These are phyloP conservation scores for Boletus patriciae DNA, from an alignment of 768 basidiomycete genomes.

Conservation along the genomic window DNA sequence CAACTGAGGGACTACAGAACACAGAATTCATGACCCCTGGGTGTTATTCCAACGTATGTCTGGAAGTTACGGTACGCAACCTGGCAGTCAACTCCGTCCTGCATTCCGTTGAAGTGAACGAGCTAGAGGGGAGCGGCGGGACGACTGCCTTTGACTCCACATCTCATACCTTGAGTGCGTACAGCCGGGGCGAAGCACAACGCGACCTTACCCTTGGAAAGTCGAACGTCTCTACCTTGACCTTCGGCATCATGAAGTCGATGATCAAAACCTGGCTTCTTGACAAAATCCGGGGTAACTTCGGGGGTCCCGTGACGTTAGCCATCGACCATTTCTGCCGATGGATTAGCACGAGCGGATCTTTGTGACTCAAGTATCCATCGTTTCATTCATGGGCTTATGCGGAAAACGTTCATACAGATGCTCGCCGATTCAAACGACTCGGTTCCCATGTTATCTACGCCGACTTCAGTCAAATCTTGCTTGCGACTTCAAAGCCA, in stretches of 20 bases:
- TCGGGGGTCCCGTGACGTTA: constrained; percentile 62
- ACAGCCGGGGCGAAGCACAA: constrained; percentile 58
- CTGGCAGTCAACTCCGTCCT: constrained; percentile 92
- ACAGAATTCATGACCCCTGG: constrained; percentile 86
- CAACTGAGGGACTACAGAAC: constrained; percentile 72
- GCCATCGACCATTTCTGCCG: constrained; percentile 96
- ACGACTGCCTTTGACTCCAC: constrained; percentile 92
- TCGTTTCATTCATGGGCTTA: constrained; percentile 89
- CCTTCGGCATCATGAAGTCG: constrained; percentile 78
- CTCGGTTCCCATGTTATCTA: constrained; percentile 92
- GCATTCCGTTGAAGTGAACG: constrained; percentile 93
- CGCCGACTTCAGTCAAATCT: constrained; percentile 87
- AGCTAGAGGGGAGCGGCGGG: constrained; percentile 94
- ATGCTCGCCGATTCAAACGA: constrained; percentile 91
- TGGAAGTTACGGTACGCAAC: constrained; percentile 87
- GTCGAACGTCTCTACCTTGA: constrained; percentile 81
- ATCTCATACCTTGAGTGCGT: constrained; percentile 88
- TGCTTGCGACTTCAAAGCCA: constrained; percentile 93
- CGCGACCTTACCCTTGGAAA: constrained; percentile 85
- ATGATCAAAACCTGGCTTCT: constrained; percentile 92
- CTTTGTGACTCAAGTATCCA: constrained; percentile 95
- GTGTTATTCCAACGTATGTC: constrained; percentile 88
- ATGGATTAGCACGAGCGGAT: constrained; percentile 86
- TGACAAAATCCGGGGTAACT: constrained; percentile 63
- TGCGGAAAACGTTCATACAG: constrained; percentile 98